Conservation (phyloP, 176 grass and related monocot species). For the Zea luxurians region DNA sequence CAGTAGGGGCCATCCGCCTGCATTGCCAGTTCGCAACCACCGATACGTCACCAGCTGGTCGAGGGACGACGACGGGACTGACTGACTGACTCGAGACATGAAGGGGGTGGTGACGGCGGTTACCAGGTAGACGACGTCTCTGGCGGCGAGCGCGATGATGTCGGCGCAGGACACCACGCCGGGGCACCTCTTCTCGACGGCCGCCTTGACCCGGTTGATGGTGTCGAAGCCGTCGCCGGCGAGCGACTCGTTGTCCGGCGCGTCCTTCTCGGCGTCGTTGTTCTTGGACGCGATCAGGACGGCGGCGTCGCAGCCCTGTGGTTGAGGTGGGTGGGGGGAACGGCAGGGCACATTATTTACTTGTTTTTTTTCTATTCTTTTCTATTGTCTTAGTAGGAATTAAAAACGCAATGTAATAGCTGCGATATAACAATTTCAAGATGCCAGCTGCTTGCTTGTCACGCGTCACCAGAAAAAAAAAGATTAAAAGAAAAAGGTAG, state of each 20-base stretch:
- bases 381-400: no score
- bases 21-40: not conserved
- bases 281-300: conserved; percentile 50
- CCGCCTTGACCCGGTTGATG: conserved; percentile 54
- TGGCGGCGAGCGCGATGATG: conserved; percentile 68
- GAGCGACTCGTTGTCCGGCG: conserved; percentile 70
- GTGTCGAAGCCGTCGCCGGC: conserved; percentile 93
- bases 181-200: conserved; percentile 64
- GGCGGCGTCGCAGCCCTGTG: conserved; percentile 67
- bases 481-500: not conserved
- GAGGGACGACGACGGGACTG: not conserved
- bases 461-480: not conserved
- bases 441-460: no score
- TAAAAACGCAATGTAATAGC: not conserved
- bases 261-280: conserved; percentile 77
- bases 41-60: not conserved
- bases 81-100: not conserved
- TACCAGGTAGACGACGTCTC: conserved; percentile 65
- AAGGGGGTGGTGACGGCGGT: not conserved
- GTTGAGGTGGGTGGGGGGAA: not conserved
- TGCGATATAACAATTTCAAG: not conserved
- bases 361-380: no score
- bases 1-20: conserved; percentile 67
- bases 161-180: conserved; percentile 83
- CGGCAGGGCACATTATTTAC: not conserved